Conservation (phyloP, 352 stramenopile species). For the Pythium folliculosum region DNA sequence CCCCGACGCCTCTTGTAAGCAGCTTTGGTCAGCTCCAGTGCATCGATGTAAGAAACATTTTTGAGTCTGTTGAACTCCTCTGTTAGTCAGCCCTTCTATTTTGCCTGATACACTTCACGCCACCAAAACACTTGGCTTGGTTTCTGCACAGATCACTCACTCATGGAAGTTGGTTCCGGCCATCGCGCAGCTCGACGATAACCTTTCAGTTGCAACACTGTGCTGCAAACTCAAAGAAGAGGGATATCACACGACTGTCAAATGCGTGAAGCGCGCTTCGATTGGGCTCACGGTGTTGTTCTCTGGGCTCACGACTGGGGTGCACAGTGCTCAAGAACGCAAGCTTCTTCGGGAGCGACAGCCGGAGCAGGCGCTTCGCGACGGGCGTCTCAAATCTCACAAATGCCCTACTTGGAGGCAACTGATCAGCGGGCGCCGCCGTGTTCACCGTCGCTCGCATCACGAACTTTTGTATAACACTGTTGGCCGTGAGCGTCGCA, state of each 20-base stretch:
- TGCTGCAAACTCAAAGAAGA: not conserved
- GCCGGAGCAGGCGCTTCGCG: not conserved
- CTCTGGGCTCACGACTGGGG: not conserved
- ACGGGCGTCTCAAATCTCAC: not conserved
- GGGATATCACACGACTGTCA: constrained; percentile 3
- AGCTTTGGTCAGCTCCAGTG: too few relatives aligned
- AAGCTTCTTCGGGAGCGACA: not conserved
- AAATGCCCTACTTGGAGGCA: not conserved
- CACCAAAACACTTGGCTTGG: too few relatives aligned
- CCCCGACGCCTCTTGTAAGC: not conserved
- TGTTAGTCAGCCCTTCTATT: too few relatives aligned
- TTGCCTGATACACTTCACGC: too few relatives aligned
- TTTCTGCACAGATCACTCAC: too few relatives aligned
- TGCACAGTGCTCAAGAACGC: constrained; percentile 1
- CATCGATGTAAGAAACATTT: too few relatives aligned
- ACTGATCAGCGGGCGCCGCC: not conserved
- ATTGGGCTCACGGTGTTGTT: not conserved
- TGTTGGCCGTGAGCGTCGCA: not conserved
- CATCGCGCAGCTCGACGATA: not conserved
- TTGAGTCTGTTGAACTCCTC: too few relatives aligned
- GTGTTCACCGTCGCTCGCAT: not conserved
- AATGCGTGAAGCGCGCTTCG: not conserved
- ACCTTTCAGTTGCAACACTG: not conserved
- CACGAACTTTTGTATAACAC: not conserved
- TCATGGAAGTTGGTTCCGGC: too few relatives aligned